Evolutionary conservation across 176 grass and related monocot species (phyloP).

Genomic region (Thinopyrum elongatum): DNA sequence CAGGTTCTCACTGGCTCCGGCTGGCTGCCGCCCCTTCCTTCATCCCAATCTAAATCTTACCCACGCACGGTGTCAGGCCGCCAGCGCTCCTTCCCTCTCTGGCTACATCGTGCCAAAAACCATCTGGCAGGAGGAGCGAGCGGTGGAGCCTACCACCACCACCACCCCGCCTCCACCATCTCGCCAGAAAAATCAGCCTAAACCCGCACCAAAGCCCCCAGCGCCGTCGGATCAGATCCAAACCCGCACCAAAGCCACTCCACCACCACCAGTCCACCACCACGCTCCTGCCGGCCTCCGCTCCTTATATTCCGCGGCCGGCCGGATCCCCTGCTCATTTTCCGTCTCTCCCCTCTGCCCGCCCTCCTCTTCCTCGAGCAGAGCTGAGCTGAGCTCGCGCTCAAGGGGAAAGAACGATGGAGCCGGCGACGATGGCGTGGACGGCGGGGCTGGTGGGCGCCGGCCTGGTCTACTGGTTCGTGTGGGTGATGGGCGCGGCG

Average conservation of each 20-base stretch:
- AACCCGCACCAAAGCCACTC: not conserved
- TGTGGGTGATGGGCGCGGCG: conserved; percentile 97
- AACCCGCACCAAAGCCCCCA: not conserved
- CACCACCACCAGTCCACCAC: not conserved
- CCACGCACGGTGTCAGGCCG: not conserved
- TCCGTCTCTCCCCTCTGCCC: not conserved
- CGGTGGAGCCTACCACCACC: no score
- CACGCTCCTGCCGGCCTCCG: not conserved
- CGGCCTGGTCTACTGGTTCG: conserved; percentile 85
- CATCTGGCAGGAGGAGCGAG: not conserved
- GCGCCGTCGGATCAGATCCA: conserved; percentile 10
- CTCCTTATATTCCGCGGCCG: conserved; percentile 27
- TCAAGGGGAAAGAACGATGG: conserved; percentile 29
- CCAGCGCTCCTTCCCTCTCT: not conserved
- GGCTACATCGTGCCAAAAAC: conserved; percentile 3
- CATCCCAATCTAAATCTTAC: not conserved
- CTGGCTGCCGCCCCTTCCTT: no score
- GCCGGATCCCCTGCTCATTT: conserved; percentile 14
- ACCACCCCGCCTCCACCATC: no score
- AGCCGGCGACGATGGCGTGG: conserved; percentile 71
- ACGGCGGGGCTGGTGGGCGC: conserved; percentile 52
- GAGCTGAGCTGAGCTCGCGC: not conserved
- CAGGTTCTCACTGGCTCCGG: not conserved
- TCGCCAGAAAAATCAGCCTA: no score
- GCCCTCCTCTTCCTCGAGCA: not conserved